Base-by-base conservation (phyloP, 305 asterid species). In the Rubia peregrina region DNA sequence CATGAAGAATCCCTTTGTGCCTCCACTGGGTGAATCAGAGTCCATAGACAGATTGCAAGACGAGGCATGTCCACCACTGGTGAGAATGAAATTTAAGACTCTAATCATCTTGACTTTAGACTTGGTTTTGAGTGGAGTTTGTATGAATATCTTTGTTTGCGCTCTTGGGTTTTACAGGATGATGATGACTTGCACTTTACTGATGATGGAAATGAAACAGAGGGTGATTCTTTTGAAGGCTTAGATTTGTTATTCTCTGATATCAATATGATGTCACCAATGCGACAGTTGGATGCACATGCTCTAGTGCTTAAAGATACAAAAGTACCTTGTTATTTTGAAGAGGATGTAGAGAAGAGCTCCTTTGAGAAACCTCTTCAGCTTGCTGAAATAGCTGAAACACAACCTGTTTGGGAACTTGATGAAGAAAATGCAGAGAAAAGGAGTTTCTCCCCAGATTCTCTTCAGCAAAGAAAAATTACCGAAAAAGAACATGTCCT, bases 1-100 rank as follows among this genome's bases (percentile, higher is more conserved):
- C 67, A 33, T 62, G 67, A 36, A 62, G 13, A 62, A 62, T 36
- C 67, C 67, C 4, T 62, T 62, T 62, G 67, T 62, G 46, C 67
- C 67, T 38, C 44, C 67, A 62, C 46, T 62, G 67, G 46, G 13
- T 7, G 67, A 33, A 11, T 61, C 65, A 26, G 46, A 16, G 46
- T 9, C 46, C 3, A n/a, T 36, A 42, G 24, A 62, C 21, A 19
- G 19, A 62, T 36, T 41, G 46, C 44, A 36, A 62, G 67, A 9
- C 6, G 67, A 62, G 16, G 21, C 48, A 62, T 12, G 6, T 14
- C 67, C 67, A 14, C 48, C 16, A 14, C 67, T 62, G 67, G 67
- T 62, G 48, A 62, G 67, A 36, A 14, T 62, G 6, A 62, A 62
- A 3, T 62, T 38, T 9, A 62, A 61, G 65, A 61, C 26, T 30